A percentile compares a stretch with the other conserved stretches of the same genome.
phyloP scores from a whole-genome alignment of 306 rosid species.

The Pyrus betulifolia region DNA sequence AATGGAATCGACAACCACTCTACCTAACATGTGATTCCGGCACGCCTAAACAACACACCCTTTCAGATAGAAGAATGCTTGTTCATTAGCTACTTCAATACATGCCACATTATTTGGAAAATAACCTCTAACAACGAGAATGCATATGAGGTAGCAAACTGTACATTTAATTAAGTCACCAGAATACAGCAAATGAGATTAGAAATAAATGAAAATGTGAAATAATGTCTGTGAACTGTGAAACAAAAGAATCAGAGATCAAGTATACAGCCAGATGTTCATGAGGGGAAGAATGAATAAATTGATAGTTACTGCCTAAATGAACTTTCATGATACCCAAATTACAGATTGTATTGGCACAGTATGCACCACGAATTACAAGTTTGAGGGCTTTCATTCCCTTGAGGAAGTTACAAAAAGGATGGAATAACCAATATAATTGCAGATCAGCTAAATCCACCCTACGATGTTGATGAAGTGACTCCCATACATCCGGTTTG shows the following conservation, averaged over 20 bases:
- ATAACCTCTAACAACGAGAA: background rate
- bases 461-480: slow-evolving; percentile 27
- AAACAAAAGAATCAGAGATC: slow-evolving; percentile 27
- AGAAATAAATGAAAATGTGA: background rate
- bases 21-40: background rate
- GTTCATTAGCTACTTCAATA: background rate
- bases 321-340: slow-evolving; percentile 69
- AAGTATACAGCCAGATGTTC: slow-evolving; percentile 45
- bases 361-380: slow-evolving; percentile 62
- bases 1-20: background rate
- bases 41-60: background rate
- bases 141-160: background rate
- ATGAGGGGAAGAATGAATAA: slow-evolving; percentile 80
- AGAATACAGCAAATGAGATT: background rate
- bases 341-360: slow-evolving; percentile 73
- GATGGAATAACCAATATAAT: slow-evolving; percentile 18
- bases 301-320: slow-evolving; percentile 65
- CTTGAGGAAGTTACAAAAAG: slow-evolving; percentile 30
- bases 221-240: background rate
- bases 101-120: background rate
- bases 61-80: background rate
- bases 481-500: slow-evolving; percentile 15
- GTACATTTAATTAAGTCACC: background rate
- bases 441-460: slow-evolving; percentile 21
- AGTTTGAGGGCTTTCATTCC: slow-evolving; percentile 31